Base-by-base conservation (phyloP, 2,329 filamentous ascomycete genomes). In the Pestalotiopsis sp. region DNA sequence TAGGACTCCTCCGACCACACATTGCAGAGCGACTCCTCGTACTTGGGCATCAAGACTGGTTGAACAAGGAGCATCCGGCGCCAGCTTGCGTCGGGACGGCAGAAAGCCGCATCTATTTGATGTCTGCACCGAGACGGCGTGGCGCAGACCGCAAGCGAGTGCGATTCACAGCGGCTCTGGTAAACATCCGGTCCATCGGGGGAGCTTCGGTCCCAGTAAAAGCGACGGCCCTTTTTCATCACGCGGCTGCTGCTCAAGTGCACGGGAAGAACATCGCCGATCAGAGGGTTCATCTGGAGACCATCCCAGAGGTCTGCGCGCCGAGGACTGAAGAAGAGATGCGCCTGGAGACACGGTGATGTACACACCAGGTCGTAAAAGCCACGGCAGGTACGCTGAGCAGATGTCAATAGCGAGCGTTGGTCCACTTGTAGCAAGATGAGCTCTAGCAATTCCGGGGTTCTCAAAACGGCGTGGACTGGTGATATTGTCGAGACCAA, bases 371-470 rank as follows among this genome's bases (percentile, higher is more conserved):
- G 38, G 20, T 27, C 39, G 41, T 68, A 38, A 60, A 66, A 70
- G 67, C 9, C 57, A 17, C 38, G 68, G 62, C 38, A 49, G 13
- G 68, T 68, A 9, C 66, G 68, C 41, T 66, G 65, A 1, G 66
- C 69, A n/a, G 71, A 68, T 12, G 68, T 31, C 9, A 72, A 38
- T 3, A 71, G 49, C 3, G 69, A 68, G 11, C 61, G 58, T 49
- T 49, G 62, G 64, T 69, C 68, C 27, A 71, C 13, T 9, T 49
- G 11, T 7, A 68, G 60, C n/a, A 72, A 63, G 12, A 68, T 67
- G 27, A 49, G 57, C 45, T 72, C 69, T 13, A 71, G 60, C 20
- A 71, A 57, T 66, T 72, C 71, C 3, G 71, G 65, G 13, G 64
- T 71, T 11, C 23, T 45, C 31, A 66, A 39, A 5, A 58, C 49